Evolutionary conservation across 176 grass and related monocot genomes (phyloP), one percentile per base, ranked within the genome.

Genomic region (Thalia dealbata): DNA sequence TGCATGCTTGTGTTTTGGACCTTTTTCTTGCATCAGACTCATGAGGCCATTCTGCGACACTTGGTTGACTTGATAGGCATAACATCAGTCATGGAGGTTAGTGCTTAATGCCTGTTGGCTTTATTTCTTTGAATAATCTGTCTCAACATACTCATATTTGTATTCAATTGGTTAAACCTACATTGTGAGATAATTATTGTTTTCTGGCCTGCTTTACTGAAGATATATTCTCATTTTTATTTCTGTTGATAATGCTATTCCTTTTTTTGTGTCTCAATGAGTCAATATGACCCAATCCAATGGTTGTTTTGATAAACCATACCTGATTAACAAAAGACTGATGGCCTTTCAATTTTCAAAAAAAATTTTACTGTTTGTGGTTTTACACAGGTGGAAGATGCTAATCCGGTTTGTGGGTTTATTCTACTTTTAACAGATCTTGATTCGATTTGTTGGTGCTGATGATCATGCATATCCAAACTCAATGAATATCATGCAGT

Each of bases 401-500:
- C 50, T 63, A 44, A 75, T 50, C 1, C n/a, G 25, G 22, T 62
- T 46, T 63, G 24, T 30, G 58, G 21, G 14, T 63, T 63, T 56
- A 23, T 35, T 61, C 24, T 62, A 27, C 58, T 59, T 60, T 60
- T 51, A 19, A 25, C 76, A 78, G 76, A 78, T 78, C 35, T 71
- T 78, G 76, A 60, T 70, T 70, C 76, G 67, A 26, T 67, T 78
- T 58, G 66, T 70, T 32, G 66, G 76, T 78, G 76, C 67, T 70
- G 76, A 71, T 58, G 76, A 78, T 62, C 76, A 71, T 48, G 28
- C 69, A 26, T 70, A 78, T 78, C 38, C 76, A 50, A 71, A 78
- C 54, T 71, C 44, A 18, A 44, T 50, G 1, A 52, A 78, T 71
- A 68, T 78, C 76, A 71, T 78, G 67, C 76, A 78, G 54, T 78